These are phyloP conservation scores for Catunica adiposa DNA, from an alignment of 2,329 filamentous ascomycete genomes.

Conservation along the genomic window DNA sequence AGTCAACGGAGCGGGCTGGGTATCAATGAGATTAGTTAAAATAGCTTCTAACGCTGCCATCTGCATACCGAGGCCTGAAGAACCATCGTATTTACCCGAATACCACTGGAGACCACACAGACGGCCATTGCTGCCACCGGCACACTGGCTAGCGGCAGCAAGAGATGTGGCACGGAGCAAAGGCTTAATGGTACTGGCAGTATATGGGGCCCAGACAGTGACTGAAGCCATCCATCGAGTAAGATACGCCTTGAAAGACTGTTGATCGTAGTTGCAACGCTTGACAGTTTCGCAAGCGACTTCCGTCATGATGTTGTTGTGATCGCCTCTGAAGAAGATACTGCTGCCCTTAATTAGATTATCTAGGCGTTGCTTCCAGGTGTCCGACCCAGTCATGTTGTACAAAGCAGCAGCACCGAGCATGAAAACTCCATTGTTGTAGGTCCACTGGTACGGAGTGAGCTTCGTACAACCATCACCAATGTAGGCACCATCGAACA, in stretches of 20 bases:
- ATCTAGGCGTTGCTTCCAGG: constrained; percentile 43
- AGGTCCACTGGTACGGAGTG: constrained; percentile 49
- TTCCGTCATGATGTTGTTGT: constrained; percentile 45
- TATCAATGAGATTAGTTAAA: constrained; percentile 40
- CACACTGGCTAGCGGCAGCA: constrained; percentile 40
- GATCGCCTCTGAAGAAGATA: constrained; percentile 36
- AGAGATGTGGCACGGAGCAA: constrained; percentile 38
- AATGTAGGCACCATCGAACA: constrained; percentile 47
- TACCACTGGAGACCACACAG: constrained; percentile 48
- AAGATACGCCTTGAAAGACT: constrained; percentile 48
- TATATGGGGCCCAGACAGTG: constrained; percentile 47
- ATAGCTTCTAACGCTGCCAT: constrained; percentile 53
- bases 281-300: constrained; percentile 46
- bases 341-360: constrained; percentile 36
- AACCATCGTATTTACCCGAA: constrained; percentile 37
- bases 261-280: constrained; percentile 44
- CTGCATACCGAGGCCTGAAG: constrained; percentile 49
- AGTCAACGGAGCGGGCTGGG: constrained; percentile 28
- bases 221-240: constrained; percentile 45
- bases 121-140: constrained; percentile 36
- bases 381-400: constrained; percentile 36
- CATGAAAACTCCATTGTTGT: constrained; percentile 51
- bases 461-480: constrained; percentile 39
- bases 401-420: constrained; percentile 53
- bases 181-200: constrained; percentile 34